Evolutionary conservation across 352 stramenopile species (phyloP), one percentile per base, ranked within the genome.

Genomic region (Globisporangium okanoganense): DNA sequence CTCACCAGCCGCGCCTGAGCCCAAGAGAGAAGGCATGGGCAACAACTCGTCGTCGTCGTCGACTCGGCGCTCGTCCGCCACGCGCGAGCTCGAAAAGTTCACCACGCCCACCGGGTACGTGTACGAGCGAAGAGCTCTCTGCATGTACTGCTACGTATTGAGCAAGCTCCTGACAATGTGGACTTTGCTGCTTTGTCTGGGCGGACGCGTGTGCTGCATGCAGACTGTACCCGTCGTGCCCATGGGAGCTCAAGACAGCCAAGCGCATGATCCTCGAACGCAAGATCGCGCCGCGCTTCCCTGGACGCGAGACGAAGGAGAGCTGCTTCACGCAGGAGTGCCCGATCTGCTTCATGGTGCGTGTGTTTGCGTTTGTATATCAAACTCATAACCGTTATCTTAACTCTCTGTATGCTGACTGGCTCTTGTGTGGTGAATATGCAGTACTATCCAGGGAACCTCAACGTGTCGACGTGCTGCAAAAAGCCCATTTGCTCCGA

Each of bases 301-400:
- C 67, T 0, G 85, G 85, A 12, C 73, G 75, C 29, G 85, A 94
- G 24, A 35, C 56, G 3, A 78, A 80, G 49, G 82, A 92, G 44
- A 79, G 70, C 51, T 75, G 56, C 41, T 92, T 88, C 67, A 76
- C 71, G 31, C 73, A 89, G 33, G 85, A 94, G 50, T 94, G 85
- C 53, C 85, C 85, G 40, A 94, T 94, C 59, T 94, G 85, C 62
- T 92, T 94, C 40, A 88, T 94, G 82, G 76, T 82, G 38, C 38
- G 49, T 41, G 1, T 14, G 27, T 24, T 24, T 27, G 8, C 31
- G 8, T 25, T n/a, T n/a, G n/a, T n/a, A n/a, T 52, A 20, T 27
- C 20, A n/a, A n/a, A 50, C 29, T 10, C 25, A 47, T 24, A 16
- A 36, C 41, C 14, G 18, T 27, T 43, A 22, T n/a, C 18, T 1